A percentile compares a stretch with the other conserved stretches of the same genome.
These are phyloP conservation scores for Rhodotorula sp. DNA, from an alignment of 1,284 basidiomycete species.

Conservation along the genomic window DNA sequence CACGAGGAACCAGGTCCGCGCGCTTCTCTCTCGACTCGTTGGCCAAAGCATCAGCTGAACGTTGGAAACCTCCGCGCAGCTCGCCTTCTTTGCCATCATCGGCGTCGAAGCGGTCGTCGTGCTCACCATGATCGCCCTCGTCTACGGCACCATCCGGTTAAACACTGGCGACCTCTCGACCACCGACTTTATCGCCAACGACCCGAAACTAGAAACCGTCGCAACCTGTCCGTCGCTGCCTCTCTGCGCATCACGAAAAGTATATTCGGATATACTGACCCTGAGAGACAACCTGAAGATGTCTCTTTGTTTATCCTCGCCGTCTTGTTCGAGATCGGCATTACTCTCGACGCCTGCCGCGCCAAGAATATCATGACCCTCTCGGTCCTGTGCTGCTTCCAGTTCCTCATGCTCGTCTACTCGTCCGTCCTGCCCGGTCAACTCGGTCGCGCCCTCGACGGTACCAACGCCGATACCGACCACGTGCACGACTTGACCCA, in stretches of 20 bases:
- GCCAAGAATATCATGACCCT: conserved; percentile 47
- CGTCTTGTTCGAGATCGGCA: conserved; percentile 40
- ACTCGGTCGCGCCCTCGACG: conserved; percentile 25
- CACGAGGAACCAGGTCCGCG: conserved; percentile 32
- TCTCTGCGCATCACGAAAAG: not conserved
- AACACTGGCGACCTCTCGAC: conserved; percentile 29
- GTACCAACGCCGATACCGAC: conserved; percentile 29
- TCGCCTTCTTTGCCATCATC: conserved; percentile 34
- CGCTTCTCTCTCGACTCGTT: not conserved
- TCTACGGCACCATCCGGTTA: conserved; percentile 26
- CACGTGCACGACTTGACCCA: conserved; percentile 19
- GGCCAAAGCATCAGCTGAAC: not conserved
- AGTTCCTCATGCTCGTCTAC: conserved; percentile 41
- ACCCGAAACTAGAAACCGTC: conserved; percentile 33
- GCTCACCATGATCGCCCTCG: conserved; percentile 32
- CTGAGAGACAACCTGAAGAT: not conserved
- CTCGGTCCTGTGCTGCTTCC: conserved; percentile 46
- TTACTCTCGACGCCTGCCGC: conserved; percentile 41
- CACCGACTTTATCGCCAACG: conserved; percentile 8
- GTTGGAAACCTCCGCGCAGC: not conserved
- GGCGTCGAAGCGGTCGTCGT: conserved; percentile 23
- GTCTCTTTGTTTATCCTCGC: conserved; percentile 41
- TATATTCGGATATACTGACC: not conserved
- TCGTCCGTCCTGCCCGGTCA: conserved; percentile 34
- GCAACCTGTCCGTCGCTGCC: conserved; percentile 25